Conservation (phyloP, 1,284 basidiomycete genomes). For the Ganoderma leucocontextum region DNA sequence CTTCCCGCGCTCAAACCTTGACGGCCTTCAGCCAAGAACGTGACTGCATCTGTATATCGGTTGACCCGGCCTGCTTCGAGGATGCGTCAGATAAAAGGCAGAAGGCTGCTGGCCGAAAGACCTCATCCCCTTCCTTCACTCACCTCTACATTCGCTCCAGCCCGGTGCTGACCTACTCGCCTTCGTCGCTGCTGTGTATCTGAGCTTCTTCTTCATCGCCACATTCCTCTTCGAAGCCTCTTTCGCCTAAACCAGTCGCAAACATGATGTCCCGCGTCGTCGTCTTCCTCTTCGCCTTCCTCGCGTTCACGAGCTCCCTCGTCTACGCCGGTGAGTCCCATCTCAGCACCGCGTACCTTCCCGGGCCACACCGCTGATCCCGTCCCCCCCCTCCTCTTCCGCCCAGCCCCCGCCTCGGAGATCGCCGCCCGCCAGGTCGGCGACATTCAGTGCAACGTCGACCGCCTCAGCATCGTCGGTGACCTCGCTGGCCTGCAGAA, state of each 20-base stretch:
- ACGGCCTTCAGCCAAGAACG: neutral
- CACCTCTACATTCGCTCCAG: slow-evolving; percentile 10
- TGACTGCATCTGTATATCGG: neutral
- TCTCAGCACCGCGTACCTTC: neutral
- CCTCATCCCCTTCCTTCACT: slow-evolving; percentile 3
- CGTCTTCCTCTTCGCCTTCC: slow-evolving; percentile 24
- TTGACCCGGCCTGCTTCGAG: neutral
- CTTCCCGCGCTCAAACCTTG: neutral
- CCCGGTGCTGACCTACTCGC: slow-evolving; percentile 7
- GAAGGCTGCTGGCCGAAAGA: neutral
- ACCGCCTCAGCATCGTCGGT: slow-evolving; percentile 44
- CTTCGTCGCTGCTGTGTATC: slow-evolving; percentile 8
- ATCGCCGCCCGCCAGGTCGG: slow-evolving; percentile 42
- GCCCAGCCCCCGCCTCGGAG: slow-evolving; percentile 22
- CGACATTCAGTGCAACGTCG: slow-evolving; percentile 46
- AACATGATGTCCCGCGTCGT: slow-evolving; percentile 26
- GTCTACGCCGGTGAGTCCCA: slow-evolving; percentile 25
- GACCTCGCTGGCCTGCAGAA: slow-evolving; percentile 40
- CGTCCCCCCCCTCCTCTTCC: neutral
- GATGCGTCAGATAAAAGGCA: neutral
- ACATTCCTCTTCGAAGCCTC: neutral
- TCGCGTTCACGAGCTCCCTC: slow-evolving; percentile 24
- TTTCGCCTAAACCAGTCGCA: neutral
- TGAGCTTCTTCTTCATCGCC: neutral
- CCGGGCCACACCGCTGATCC: neutral